Conservation (phyloP, 129 eudicot genomes). For the Artemisia tridentata region DNA sequence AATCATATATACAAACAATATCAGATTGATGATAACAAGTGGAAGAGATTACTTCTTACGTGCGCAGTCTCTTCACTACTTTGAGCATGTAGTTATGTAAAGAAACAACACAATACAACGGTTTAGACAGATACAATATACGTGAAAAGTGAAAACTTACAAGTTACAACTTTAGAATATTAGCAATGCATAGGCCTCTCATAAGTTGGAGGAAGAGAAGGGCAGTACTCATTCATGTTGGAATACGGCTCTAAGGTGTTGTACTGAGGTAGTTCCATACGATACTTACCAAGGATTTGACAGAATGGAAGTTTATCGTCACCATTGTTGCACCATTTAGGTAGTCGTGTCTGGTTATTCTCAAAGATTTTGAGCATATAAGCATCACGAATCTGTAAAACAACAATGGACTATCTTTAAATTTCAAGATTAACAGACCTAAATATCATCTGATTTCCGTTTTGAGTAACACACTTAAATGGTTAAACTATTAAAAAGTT, state of each 20-base stretch:
- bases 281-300: constrained; percentile 96
- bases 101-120: constrained; percentile 18
- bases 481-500: no score
- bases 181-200: constrained; percentile 87
- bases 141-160: neutral
- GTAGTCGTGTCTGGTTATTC: constrained; percentile 71
- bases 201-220: constrained; percentile 92
- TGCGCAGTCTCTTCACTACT: constrained; percentile 1
- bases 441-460: neutral
- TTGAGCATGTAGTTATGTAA: neutral
- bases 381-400: constrained; percentile 85
- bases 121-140: constrained; percentile 11
- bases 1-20: constrained; percentile 30
- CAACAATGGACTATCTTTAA: neutral
- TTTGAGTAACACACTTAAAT: no score
- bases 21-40: neutral
- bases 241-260: constrained; percentile 91
- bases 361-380: constrained; percentile 90
- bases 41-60: constrained; percentile 22
- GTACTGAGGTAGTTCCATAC: constrained; percentile 83
- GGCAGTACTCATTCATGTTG: constrained; percentile 93
- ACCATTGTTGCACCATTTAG: constrained; percentile 85
- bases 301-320: constrained; percentile 66
- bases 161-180: constrained; percentile 8
- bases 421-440: neutral